phyloP scores from a whole-genome alignment of 192 early-diverging fungal species.

The Mycoemilia scoparia region DNA sequence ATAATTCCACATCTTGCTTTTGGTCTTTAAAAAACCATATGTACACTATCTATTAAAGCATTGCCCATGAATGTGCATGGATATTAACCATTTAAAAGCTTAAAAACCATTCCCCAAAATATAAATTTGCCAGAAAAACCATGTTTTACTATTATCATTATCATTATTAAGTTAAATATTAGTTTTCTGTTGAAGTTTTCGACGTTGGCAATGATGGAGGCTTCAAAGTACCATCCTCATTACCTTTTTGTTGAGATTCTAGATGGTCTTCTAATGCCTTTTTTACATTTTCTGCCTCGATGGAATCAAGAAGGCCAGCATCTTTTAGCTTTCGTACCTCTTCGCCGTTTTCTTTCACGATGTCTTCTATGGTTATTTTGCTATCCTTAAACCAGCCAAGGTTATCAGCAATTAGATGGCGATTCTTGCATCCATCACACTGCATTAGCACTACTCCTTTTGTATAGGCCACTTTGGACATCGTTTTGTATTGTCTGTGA shows the following conservation, averaged over 20 bases:
- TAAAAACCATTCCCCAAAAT: no score
- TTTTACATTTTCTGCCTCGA: conserved; percentile 15
- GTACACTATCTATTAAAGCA: no score
- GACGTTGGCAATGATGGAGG: no score
- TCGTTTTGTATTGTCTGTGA: conserved; percentile 65
- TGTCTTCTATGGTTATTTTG: conserved; percentile 57
- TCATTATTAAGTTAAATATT: no score
- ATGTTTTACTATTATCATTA: no score
- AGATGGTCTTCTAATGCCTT: conserved; percentile 7
- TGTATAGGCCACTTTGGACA: conserved; percentile 79
- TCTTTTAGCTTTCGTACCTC: conserved; percentile 32
- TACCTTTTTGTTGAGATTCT: conserved; percentile 1
- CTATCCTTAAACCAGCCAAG: conserved; percentile 79
- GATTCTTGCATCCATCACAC: conserved; percentile 77
- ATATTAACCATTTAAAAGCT: no score
- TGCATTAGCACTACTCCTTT: conserved; percentile 87
- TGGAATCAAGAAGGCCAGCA: conserved; percentile 14
- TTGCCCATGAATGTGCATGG: no score
- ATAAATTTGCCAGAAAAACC: no score
- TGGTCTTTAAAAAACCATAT: no score
- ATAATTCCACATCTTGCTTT: no score
- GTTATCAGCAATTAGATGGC: conserved; percentile 94
- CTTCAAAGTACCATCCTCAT: neutral
- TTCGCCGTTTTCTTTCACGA: conserved; percentile 62
- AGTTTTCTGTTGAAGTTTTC: no score